Base-by-base conservation (phyloP, 306 rosid species). In the Vicia sativa region DNA sequence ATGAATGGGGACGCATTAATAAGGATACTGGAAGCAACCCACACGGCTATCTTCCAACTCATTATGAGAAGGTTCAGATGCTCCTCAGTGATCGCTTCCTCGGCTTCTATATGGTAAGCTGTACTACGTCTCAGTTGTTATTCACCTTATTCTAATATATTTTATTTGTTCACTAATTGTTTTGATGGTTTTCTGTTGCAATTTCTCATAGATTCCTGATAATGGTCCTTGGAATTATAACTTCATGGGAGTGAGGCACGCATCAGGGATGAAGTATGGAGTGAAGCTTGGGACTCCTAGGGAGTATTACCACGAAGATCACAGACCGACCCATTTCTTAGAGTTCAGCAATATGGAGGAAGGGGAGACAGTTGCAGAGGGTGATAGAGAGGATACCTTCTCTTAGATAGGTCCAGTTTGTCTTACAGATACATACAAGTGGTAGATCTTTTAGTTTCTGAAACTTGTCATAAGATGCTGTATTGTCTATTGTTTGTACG, bases 1-100 rank as follows among this genome's bases (percentile, higher is more conserved):
- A 90, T 28, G 99, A 95, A 72, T 95, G 99, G 99, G 99, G 99
- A 21, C 97, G 99, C 49, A 69, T 85, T 73, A 95, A 90, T 71
- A 95, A 95, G 86, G 99, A 95, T 76, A 85, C 92, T 0, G 95
- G 97, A 68, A 93, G 97, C 89, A 95, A 90, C 77, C 99, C 97
- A 18, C 99, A 90, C 4, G 97, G 99, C 26, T 95, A 95, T 78
- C 97, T 95, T 75, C 99, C 99, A 29, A 83, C 99, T 73, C 96
- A 95, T 35, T 95, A 95, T 18, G 99, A 95, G 86, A 95, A 90
- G 84, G 99, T 95, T 82, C 99, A 95, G 81, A 95, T 95, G 99
- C 97, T 95, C 14, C 95, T 95, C n/a, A 95, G 99, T 43, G 99
- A 95, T 68, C 95, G 99, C 53, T 95, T 95, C 86, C 87, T 87